Evolutionary conservation across 192 early-diverging fungal genomes (phyloP).

Genomic region (Chytriomyces sp.): DNA sequence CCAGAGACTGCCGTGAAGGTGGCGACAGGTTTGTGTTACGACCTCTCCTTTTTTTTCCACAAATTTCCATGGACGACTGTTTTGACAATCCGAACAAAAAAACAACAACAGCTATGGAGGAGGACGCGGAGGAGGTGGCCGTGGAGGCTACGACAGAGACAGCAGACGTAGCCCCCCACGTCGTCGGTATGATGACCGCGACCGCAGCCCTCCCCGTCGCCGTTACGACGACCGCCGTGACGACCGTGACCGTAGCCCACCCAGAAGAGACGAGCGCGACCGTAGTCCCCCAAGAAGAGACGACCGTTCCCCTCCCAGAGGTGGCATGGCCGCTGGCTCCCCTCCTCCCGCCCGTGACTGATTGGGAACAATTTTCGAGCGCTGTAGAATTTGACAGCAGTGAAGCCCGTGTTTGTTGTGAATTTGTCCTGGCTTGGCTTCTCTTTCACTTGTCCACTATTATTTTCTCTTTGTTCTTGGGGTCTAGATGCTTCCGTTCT

Average conservation of each 20-base stretch:
- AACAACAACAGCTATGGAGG: conserved; percentile 1
- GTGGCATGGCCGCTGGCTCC: too few relatives aligned
- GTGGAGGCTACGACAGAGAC: too few relatives aligned
- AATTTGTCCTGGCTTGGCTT: too few relatives aligned
- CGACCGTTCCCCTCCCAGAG: conserved; percentile 44
- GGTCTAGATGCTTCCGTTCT: too few relatives aligned
- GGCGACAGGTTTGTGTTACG: conserved; percentile 9
- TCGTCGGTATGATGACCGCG: neutral
- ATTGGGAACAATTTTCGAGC: too few relatives aligned
- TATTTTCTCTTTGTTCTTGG: too few relatives aligned
- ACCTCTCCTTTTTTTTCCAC: neutral
- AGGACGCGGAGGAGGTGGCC: neutral
- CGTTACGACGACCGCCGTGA: conserved; percentile 5
- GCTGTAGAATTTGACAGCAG: too few relatives aligned
- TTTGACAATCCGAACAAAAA: too few relatives aligned
- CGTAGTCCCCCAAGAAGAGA: conserved; percentile 42
- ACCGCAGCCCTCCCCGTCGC: conserved; percentile 29
- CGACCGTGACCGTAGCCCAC: conserved; percentile 24
- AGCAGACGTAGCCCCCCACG: too few relatives aligned
- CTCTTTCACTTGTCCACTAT: too few relatives aligned
- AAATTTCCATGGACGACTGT: neutral
- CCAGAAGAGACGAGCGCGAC: conserved; percentile 50
- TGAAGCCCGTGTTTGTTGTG: too few relatives aligned
- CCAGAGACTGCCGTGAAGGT: conserved; percentile 19
- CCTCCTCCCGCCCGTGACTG: too few relatives aligned